Percentiles rank a stretch among this genome's conserved stretches.
phyloP scores from a whole-genome alignment of 768 basidiomycete species.

The Trametes coccinea region DNA sequence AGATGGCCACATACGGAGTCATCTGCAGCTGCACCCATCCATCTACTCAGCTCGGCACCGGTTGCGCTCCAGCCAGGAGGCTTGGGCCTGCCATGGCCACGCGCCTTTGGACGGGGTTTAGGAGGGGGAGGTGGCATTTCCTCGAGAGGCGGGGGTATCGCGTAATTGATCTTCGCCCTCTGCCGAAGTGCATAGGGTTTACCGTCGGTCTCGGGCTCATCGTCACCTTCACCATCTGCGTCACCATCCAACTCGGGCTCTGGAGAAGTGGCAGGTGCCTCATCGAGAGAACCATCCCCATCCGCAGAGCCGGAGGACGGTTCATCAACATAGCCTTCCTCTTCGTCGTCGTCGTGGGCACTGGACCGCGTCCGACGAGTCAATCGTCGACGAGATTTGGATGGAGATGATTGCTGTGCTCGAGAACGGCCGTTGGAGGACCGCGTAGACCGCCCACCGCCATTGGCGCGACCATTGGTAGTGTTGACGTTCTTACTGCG shows the following conservation, averaged over 20 bases:
- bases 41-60: constrained; percentile 74
- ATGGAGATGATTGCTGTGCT: constrained; percentile 28
- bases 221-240: constrained; percentile 42
- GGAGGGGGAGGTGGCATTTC: constrained; percentile 54
- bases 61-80: constrained; percentile 76
- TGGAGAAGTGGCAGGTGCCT: constrained; percentile 45
- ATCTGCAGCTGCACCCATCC: constrained; percentile 73
- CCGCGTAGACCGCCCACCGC: constrained; percentile 31
- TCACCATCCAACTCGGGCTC: constrained; percentile 41
- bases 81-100: constrained; percentile 40
- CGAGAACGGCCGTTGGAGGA: constrained; percentile 25
- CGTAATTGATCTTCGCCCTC: constrained; percentile 71
- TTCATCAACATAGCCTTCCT: constrained; percentile 51
- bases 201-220: constrained; percentile 49
- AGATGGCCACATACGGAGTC: constrained; percentile 51
- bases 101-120: constrained; percentile 30
- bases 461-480: constrained; percentile 26
- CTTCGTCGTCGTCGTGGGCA: constrained; percentile 40
- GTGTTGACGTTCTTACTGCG: constrained; percentile 37
- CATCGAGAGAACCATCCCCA: constrained; percentile 58
- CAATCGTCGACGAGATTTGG: constrained; percentile 19
- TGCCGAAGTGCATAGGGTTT: constrained; percentile 68
- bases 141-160: constrained; percentile 79
- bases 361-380: constrained; percentile 29
- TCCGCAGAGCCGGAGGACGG: constrained; percentile 53